phyloP scores from a whole-genome alignment of 2,329 filamentous ascomycete species.

The Hypomyces rosellus region DNA sequence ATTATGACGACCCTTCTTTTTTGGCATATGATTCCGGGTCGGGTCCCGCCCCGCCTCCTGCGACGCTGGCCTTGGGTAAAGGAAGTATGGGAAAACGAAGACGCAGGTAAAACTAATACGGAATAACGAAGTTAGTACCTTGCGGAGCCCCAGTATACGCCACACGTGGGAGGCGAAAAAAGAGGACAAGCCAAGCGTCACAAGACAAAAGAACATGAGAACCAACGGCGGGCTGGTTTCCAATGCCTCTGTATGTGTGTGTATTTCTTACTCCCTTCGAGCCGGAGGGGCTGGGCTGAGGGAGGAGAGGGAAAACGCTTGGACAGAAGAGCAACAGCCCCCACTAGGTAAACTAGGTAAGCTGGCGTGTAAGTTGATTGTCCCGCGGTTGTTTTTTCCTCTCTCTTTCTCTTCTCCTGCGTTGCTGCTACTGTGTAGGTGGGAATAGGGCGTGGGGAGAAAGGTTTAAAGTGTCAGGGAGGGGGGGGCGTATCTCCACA shows the following conservation, averaged over 20 bases:
- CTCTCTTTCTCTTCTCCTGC: too few species aligned
- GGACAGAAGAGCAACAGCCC: background rate
- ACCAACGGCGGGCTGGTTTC: slow-evolving; percentile 1
- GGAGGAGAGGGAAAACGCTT: background rate
- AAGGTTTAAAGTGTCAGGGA: too few species aligned
- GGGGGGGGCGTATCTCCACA: background rate
- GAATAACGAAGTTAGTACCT: background rate
- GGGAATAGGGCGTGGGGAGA: background rate
- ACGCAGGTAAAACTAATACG: background rate
- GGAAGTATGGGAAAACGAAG: too few species aligned
- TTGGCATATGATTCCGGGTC: slow-evolving; percentile 12
- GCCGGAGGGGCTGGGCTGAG: background rate
- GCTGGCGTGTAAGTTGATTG: background rate
- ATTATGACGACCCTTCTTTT: slow-evolving; percentile 5
- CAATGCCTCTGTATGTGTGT: too few species aligned
- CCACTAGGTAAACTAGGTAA: background rate
- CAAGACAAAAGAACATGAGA: background rate
- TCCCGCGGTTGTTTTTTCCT: slow-evolving; percentile 4
- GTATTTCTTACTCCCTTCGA: background rate
- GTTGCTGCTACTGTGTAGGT: too few species aligned
- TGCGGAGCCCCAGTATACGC: background rate
- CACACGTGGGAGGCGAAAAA: background rate
- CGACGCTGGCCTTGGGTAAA: background rate
- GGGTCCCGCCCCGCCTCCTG: background rate
- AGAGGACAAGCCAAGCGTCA: background rate